These are phyloP conservation scores for Fagus crenata DNA, from an alignment of 306 rosid species.

Conservation along the genomic window DNA sequence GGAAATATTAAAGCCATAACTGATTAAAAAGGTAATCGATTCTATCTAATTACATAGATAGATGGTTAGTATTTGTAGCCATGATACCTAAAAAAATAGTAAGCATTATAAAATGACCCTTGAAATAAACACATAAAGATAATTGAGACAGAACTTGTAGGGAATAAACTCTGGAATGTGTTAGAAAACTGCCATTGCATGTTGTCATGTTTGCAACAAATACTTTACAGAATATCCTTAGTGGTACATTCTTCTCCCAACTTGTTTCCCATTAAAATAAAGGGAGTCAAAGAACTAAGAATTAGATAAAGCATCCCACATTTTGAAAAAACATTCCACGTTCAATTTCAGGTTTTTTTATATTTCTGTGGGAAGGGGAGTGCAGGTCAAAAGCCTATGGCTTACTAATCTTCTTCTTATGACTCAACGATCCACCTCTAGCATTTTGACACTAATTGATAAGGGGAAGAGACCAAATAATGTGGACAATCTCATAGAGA, in stretches of 20 bases:
- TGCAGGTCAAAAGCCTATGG: neutral
- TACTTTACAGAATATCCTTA: neutral
- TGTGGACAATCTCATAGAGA: constrained; percentile 22
- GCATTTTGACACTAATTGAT: neutral
- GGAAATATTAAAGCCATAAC: too few species aligned
- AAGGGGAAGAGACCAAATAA: constrained; percentile 19
- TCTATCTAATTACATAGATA: too few species aligned
- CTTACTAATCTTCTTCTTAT: constrained; percentile 6
- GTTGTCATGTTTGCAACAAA: constrained; percentile 10
- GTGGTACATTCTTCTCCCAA: neutral
- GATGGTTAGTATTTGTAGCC: too few species aligned
- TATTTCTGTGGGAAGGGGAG: neutral
- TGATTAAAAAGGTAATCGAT: too few species aligned
- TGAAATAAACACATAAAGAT: neutral
- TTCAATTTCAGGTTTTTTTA: neutral
- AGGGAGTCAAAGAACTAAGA: neutral
- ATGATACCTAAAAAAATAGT: too few species aligned
- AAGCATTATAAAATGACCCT: too few species aligned
- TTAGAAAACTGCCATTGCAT: neutral
- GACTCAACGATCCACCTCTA: constrained; percentile 15
- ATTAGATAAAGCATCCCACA: neutral
- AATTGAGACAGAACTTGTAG: neutral
- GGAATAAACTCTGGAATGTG: neutral
- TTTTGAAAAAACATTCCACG: neutral
- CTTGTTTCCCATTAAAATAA: constrained; percentile 3